phyloP scores from a whole-genome alignment of 1,284 basidiomycete species.

The Tremellales sp. region DNA sequence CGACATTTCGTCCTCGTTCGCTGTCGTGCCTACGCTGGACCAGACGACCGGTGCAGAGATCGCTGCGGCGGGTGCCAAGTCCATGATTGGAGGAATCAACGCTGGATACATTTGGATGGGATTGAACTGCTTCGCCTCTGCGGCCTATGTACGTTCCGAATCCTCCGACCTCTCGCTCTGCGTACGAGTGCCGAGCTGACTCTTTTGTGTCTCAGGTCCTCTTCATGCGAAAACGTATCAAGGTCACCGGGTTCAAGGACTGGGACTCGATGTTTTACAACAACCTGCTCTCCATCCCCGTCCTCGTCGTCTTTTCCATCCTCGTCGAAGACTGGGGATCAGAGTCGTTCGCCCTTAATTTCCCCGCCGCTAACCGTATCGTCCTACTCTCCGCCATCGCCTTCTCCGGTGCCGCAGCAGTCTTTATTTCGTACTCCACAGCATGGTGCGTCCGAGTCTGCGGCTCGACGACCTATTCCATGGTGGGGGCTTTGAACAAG shows the following conservation, averaged over 20 bases:
- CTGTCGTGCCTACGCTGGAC: slow-evolving; percentile 29
- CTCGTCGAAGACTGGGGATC: slow-evolving; percentile 86
- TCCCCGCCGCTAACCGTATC: slow-evolving; percentile 77
- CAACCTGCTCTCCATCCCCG: slow-evolving; percentile 91
- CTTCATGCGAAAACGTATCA: slow-evolving; percentile 96
- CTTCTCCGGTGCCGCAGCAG: slow-evolving; percentile 94
- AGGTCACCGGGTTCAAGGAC: slow-evolving; percentile 95
- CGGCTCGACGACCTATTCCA: slow-evolving; percentile 94
- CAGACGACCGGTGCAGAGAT: slow-evolving; percentile 41
- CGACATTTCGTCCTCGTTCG: slow-evolving; percentile 60
- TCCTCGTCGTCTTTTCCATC: slow-evolving; percentile 78
- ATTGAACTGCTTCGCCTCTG: slow-evolving; percentile 84
- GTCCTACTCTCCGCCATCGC: slow-evolving; percentile 83
- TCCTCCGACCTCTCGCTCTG: slow-evolving; percentile 3
- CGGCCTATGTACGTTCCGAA: slow-evolving; percentile 71
- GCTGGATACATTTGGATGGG: slow-evolving; percentile 97
- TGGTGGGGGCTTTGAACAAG: slow-evolving; percentile 99
- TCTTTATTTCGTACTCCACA: slow-evolving; percentile 96
- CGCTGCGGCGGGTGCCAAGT: slow-evolving; percentile 13
- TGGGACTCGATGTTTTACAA: slow-evolving; percentile 99
- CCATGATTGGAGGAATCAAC: slow-evolving; percentile 57
- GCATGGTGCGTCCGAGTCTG: slow-evolving; percentile 98
- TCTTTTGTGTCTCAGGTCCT: slow-evolving; percentile 61
- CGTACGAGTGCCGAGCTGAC: not conserved
- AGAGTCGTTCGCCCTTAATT: slow-evolving; percentile 75